Conservation (phyloP, 1,139 yeast species). For the Nakaseomyces kungkrabaensis region DNA sequence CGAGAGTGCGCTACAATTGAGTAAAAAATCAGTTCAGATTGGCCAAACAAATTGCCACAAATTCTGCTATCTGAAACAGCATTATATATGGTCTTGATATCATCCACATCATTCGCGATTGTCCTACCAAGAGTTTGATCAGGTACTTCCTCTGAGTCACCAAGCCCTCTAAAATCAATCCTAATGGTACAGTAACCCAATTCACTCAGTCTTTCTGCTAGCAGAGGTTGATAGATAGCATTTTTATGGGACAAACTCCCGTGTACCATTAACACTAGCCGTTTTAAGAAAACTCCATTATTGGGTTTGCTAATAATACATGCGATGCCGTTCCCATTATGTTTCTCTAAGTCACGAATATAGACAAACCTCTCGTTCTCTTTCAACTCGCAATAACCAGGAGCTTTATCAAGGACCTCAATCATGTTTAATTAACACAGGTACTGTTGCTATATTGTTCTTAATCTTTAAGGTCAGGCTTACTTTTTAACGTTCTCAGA, state of each 20-base stretch:
- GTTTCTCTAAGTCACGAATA: constrained; percentile 15
- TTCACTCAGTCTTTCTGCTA: constrained; percentile 54
- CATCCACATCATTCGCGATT: constrained; percentile 55
- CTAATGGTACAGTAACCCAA: constrained; percentile 58
- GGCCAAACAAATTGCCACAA: constrained; percentile 36
- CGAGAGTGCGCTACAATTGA: constrained; percentile 68
- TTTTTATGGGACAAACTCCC: constrained; percentile 83
- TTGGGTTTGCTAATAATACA: constrained; percentile 30
- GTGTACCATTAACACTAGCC: constrained; percentile 45
- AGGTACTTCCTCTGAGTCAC: constrained; percentile 54
- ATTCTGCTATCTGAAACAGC: not conserved
- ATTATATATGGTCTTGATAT: constrained; percentile 40
- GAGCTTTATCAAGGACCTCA: constrained; percentile 1
- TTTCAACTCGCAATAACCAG: constrained; percentile 10
- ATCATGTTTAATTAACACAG: not conserved
- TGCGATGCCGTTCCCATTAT: constrained; percentile 26
- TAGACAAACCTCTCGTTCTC: constrained; percentile 15
- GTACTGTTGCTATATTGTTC: too few relatives aligned
- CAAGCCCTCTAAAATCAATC: constrained; percentile 82
- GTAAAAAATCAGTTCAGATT: constrained; percentile 37
- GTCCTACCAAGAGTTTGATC: constrained; percentile 42
- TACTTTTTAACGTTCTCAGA: too few relatives aligned
- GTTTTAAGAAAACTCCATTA: constrained; percentile 13
- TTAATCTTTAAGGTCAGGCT: too few relatives aligned
- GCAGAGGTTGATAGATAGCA: constrained; percentile 57